Evolutionary conservation across 192 early-diverging fungal species (phyloP).

Genomic region (Linderina pennispora): DNA sequence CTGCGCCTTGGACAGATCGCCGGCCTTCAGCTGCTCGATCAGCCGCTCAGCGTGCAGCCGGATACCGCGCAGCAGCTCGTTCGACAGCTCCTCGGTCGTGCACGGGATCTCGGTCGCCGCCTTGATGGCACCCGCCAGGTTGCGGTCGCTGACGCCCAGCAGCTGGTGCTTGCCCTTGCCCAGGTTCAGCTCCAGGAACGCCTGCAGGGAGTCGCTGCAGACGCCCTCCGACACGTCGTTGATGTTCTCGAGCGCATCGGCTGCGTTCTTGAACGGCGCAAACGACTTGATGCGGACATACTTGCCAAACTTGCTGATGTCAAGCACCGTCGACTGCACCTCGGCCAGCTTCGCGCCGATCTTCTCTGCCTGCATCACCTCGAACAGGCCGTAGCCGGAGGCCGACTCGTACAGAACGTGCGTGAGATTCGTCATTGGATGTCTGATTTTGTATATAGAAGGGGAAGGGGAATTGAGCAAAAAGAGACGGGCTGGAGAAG

Average conservation of each 20-base stretch:
- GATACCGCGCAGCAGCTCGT: constrained; percentile 92
- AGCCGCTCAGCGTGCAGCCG: constrained; percentile 87
- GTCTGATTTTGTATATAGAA: background rate
- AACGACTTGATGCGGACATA: constrained; percentile 92
- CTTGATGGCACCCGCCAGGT: constrained; percentile 65
- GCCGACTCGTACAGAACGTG: constrained; percentile 89
- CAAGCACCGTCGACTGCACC: constrained; percentile 74
- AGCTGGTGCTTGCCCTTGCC: constrained; percentile 67
- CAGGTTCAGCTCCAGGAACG: constrained; percentile 94
- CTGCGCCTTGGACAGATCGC: constrained; percentile 90
- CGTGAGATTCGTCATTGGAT: constrained; percentile 19
- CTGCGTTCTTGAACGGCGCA: constrained; percentile 92
- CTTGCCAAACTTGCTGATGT: constrained; percentile 88
- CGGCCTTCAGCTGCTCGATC: constrained; percentile 82
- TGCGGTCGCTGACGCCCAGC: constrained; percentile 85
- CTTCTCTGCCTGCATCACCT: constrained; percentile 88
- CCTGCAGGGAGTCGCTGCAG: constrained; percentile 80
- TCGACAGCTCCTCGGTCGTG: constrained; percentile 71
- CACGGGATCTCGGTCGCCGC: constrained; percentile 68
- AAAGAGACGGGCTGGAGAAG: background rate
- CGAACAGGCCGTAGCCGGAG: constrained; percentile 95
- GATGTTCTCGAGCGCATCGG: constrained; percentile 95
- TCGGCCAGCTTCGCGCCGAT: constrained; percentile 90
- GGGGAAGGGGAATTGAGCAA: background rate
- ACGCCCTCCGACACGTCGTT: constrained; percentile 98